Conservation (phyloP, 2,329 filamentous ascomycete genomes). For the Endoconidiophora polonica region DNA sequence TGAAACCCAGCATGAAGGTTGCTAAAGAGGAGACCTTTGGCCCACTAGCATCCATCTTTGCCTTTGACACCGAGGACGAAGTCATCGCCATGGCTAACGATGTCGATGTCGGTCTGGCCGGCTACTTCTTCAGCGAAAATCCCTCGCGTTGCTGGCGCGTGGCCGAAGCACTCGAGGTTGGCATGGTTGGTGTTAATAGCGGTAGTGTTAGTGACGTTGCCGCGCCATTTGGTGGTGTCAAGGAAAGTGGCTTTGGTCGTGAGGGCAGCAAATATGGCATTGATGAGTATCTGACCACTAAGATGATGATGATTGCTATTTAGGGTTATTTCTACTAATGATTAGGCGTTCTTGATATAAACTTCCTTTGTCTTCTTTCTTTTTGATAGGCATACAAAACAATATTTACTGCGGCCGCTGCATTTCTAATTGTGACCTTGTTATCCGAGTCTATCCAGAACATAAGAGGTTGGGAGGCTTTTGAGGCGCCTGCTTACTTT, state of each 20-base stretch:
- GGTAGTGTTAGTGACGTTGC: conserved; percentile 33
- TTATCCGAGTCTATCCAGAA: no score
- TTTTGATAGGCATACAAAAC: background rate
- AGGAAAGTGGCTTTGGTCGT: conserved; percentile 64
- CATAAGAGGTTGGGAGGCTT: no score
- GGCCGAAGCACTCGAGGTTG: conserved; percentile 31
- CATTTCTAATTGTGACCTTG: no score
- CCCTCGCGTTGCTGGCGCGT: conserved; percentile 26
- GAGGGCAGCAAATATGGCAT: conserved; percentile 67
- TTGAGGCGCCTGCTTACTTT: no score
- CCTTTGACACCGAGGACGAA: conserved; percentile 53
- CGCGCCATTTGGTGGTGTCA: conserved; percentile 60
- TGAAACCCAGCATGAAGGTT: conserved; percentile 49
- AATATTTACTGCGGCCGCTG: background rate
- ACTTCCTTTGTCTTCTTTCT: background rate
- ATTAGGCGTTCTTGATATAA: background rate
- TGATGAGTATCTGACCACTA: conserved; percentile 60
- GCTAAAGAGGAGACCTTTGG: conserved; percentile 57
- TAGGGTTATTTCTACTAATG: background rate
- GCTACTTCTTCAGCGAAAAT: conserved; percentile 48
- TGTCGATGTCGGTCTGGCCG: conserved; percentile 52
- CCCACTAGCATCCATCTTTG: conserved; percentile 51
- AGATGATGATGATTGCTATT: conserved; percentile 31
- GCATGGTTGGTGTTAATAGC: conserved; percentile 22
- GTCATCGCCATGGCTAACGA: conserved; percentile 49